Conservation (phyloP, 2,329 filamentous ascomycete genomes). For the Cylindrodendrum hubeiense region DNA sequence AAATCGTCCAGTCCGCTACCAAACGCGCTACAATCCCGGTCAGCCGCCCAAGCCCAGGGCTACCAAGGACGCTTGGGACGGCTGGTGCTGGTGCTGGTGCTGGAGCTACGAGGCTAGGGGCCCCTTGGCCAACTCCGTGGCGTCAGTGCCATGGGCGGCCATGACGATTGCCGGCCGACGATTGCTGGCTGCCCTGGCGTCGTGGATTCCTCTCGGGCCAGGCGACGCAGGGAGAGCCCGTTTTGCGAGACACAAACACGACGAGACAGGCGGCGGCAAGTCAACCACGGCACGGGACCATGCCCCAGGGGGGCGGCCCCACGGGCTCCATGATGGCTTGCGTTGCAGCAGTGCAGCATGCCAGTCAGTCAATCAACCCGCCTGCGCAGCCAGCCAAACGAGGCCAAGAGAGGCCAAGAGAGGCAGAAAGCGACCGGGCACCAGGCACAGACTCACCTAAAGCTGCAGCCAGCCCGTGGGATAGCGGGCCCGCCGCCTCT, state of each 20-base stretch:
- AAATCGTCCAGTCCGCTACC: neutral
- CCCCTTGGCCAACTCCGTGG: neutral
- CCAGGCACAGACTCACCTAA: neutral
- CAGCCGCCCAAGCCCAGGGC: neutral
- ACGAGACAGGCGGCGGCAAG: neutral
- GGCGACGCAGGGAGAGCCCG: neutral
- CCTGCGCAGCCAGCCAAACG: too few relatives aligned
- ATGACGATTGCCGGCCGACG: neutral
- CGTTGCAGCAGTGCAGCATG: conserved; percentile 8
- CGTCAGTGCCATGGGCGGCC: neutral
- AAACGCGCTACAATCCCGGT: neutral
- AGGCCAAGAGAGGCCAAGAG: neutral
- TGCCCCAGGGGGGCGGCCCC: neutral
- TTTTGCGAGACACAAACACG: neutral
- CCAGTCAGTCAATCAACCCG: conserved; percentile 15
- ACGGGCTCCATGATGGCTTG: conserved; percentile 25
- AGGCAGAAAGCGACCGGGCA: neutral
- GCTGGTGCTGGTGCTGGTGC: neutral
- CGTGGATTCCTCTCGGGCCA: neutral
- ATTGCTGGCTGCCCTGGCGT: neutral
- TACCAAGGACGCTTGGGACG: neutral
- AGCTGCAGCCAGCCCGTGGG: neutral
- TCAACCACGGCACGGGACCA: neutral
- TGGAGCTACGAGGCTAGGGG: neutral
- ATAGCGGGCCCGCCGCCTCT: neutral